Conservation (phyloP, 2,329 filamentous ascomycete species). For the Cercospora citrullina region DNA sequence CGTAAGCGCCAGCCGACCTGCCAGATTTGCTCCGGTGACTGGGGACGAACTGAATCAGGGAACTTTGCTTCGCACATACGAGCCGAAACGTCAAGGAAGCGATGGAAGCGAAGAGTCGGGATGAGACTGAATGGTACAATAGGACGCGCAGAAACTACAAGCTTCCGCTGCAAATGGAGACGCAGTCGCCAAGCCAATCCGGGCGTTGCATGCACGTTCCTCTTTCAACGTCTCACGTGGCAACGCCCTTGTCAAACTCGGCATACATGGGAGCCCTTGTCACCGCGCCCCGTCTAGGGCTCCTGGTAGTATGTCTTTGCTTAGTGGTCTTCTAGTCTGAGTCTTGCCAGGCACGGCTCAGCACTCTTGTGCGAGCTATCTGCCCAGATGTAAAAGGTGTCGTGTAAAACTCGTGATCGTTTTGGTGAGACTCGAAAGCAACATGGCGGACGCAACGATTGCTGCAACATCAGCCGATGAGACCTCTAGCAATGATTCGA, state of each 20-base stretch:
- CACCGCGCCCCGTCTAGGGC: background rate
- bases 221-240: background rate
- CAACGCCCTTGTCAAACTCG: background rate
- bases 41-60: conserved; percentile 18
- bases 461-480: background rate
- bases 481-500: background rate
- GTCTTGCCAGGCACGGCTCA: background rate
- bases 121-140: background rate
- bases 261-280: background rate
- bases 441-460: background rate
- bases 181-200: background rate
- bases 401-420: background rate
- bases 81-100: background rate
- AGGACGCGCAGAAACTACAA: background rate
- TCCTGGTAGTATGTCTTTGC: background rate
- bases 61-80: conserved; percentile 17
- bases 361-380: background rate
- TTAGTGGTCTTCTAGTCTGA: background rate
- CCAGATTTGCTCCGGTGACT: conserved; percentile 10
- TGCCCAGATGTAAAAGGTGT: background rate
- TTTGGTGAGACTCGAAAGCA: background rate
- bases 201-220: background rate
- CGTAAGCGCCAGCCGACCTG: conserved; percentile 11
- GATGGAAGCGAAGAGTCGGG: background rate
- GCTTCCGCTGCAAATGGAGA: background rate